These are phyloP conservation scores for Graphium sp. DNA, from an alignment of 2,329 filamentous ascomycete genomes.

Conservation along the genomic window DNA sequence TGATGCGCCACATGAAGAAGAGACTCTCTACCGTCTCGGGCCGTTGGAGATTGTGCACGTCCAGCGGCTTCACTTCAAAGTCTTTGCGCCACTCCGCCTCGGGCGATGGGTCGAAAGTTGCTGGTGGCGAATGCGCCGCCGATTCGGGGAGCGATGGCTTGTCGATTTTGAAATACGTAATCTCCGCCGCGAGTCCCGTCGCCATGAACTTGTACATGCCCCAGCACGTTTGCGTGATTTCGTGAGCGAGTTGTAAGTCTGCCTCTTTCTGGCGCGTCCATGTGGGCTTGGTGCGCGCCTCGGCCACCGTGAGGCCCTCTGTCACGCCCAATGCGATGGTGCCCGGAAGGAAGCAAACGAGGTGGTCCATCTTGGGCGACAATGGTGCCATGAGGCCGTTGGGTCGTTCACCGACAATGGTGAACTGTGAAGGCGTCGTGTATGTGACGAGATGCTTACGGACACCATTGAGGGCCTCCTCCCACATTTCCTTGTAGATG, in stretches of 20 bases:
- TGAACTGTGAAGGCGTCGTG: conserved; percentile 61
- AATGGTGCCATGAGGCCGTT: conserved; percentile 49
- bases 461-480: conserved; percentile 67
- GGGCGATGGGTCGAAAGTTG: too few relatives aligned
- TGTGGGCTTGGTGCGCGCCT: conserved; percentile 52
- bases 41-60: conserved; percentile 82
- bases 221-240: conserved; percentile 95
- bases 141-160: conserved; percentile 48
- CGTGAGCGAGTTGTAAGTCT: conserved; percentile 72
- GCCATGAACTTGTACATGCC: conserved; percentile 86
- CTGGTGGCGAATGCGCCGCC: conserved; percentile 27
- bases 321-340: conserved; percentile 85
- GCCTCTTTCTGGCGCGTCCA: conserved; percentile 73
- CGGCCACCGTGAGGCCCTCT: conserved; percentile 54
- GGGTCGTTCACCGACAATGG: conserved; percentile 79
- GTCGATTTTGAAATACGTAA: conserved; percentile 73
- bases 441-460: conserved; percentile 89
- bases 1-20: conserved; percentile 98
- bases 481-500: conserved; percentile 85
- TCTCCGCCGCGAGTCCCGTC: conserved; percentile 87
- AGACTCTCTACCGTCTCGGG: conserved; percentile 94
- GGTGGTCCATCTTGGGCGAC: conserved; percentile 89
- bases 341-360: conserved; percentile 94
- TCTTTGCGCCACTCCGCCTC: conserved; percentile 51
- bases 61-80: conserved; percentile 63